Percentiles rank a stretch among this genome's conserved stretches.
phyloP scores from a whole-genome alignment of 1,284 basidiomycete species.

The Agroathelia rolfsii region DNA sequence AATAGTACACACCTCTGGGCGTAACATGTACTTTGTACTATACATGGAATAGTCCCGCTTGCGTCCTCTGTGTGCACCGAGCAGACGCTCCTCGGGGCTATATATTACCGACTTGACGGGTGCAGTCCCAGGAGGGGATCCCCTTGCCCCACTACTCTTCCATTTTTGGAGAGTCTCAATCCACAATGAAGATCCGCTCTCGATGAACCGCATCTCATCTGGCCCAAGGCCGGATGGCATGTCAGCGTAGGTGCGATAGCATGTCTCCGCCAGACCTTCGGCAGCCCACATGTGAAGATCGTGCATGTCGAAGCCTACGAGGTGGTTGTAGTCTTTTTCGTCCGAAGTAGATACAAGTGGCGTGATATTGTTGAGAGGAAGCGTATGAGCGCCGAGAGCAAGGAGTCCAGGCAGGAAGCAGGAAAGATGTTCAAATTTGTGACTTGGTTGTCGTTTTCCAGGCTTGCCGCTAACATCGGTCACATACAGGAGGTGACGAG shows the following conservation, averaged over 20 bases:
- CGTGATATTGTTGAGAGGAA: conserved; percentile 40
- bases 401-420: conserved; percentile 42
- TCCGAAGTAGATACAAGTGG: conserved; percentile 32
- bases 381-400: conserved; percentile 31
- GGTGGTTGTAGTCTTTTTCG: conserved; percentile 17
- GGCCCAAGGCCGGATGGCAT: conserved; percentile 51
- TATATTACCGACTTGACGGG: conserved; percentile 6
- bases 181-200: conserved; percentile 30
- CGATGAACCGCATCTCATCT: conserved; percentile 42
- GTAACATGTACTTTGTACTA: conserved; percentile 20
- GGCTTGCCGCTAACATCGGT: conserved; percentile 22
- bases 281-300: conserved; percentile 58
- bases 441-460: conserved; percentile 13
- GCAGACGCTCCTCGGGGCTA: conserved; percentile 6
- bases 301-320: conserved; percentile 29
- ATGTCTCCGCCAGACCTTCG: conserved; percentile 57
- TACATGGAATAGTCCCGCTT: conserved; percentile 21
- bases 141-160: conserved; percentile 32
- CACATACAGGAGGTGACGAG: conserved; percentile 33
- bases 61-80: conserved; percentile 9
- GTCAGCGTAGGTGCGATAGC: conserved; percentile 58
- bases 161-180: conserved; percentile 42
- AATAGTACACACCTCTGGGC: conserved; percentile 32
- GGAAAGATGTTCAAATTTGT: conserved; percentile 36
- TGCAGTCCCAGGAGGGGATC: conserved; percentile 40